These are phyloP conservation scores for Debaryomyces sp. DNA, from an alignment of 1,139 yeast species.

Conservation along the genomic window DNA sequence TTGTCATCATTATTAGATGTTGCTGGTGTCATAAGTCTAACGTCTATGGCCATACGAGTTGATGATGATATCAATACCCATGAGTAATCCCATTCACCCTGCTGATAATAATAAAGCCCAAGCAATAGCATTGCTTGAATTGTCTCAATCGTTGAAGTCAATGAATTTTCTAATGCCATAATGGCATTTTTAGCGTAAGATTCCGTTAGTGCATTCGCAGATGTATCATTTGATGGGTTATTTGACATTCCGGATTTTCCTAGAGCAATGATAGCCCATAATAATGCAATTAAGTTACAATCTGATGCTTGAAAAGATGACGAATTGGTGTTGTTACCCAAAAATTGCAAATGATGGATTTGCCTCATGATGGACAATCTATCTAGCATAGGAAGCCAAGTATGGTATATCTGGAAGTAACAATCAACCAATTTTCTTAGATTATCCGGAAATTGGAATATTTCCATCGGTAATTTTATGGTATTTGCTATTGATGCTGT, in stretches of 20 bases:
- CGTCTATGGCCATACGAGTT: constrained; percentile 30
- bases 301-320: constrained; percentile 15
- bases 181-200: constrained; percentile 24
- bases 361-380: constrained; percentile 20
- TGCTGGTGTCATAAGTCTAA: constrained; percentile 22
- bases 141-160: constrained; percentile 26
- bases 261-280: constrained; percentile 26
- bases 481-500: constrained; percentile 11
- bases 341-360: constrained; percentile 9
- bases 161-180: constrained; percentile 26
- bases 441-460: constrained; percentile 22
- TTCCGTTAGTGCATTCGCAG: constrained; percentile 10
- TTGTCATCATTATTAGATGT: constrained; percentile 14
- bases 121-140: constrained; percentile 26
- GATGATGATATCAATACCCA: constrained; percentile 28
- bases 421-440: constrained; percentile 17
- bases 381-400: constrained; percentile 27
- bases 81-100: constrained; percentile 29
- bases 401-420: constrained; percentile 22
- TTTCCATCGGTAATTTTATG: constrained; percentile 21
- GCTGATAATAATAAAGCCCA: constrained; percentile 23
- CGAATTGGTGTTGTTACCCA: background rate
- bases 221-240: background rate
- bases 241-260: constrained; percentile 16
- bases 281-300: constrained; percentile 23